Base-by-base conservation (phyloP, 2,329 filamentous ascomycete species). In the Dothidotthia symphoricarpi region DNA sequence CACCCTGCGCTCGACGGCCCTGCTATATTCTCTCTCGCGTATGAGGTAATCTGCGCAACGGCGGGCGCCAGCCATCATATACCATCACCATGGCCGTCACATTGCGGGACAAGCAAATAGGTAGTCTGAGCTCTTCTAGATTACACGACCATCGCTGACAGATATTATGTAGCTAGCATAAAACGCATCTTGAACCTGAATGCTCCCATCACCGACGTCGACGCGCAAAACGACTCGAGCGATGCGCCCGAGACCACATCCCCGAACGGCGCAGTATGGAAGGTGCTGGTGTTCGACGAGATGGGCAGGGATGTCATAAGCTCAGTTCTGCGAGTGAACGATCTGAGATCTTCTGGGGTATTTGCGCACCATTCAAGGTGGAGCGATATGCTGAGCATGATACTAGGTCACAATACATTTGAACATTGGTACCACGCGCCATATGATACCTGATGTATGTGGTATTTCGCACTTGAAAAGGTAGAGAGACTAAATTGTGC, bases 161-260 rank as follows among this genome's bases (percentile, higher is more conserved):
- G 4, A 7, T 43, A 40, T 36, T 14, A 10, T 27, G 16, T 51
- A 95, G 90, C 85, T 33, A 91, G 91, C 13, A 88, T 98, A 60
- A 89, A 95, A 74, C 91, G 88, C 70, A 89, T 98, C 59, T 81
- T 98, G 53, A 97, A 96, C 67, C 75, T 98, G 53, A 98, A 98
- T 70, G 84, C 93, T 60, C 77, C 80, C 25, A 66, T 70, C 45
- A 67, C 76, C 43, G 55, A 69, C 36, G 57, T 77, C 41, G 76
- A 77, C 52, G 75, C 80, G 33, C 78, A 86, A 43, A 85, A 89
- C 41, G 66, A 97, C 14, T 28, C 45, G 3, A 40, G 26, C 32
- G 36, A 45, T 15, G 40, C 38, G 17, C 33, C 45, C 7, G 32
- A 29, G 9, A 45, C 46, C 28, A 43, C 51, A 25, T 30, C 45